phyloP scores from a whole-genome alignment of 2,329 filamentous ascomycete species.

The Rhytidhysteron rufulum region DNA sequence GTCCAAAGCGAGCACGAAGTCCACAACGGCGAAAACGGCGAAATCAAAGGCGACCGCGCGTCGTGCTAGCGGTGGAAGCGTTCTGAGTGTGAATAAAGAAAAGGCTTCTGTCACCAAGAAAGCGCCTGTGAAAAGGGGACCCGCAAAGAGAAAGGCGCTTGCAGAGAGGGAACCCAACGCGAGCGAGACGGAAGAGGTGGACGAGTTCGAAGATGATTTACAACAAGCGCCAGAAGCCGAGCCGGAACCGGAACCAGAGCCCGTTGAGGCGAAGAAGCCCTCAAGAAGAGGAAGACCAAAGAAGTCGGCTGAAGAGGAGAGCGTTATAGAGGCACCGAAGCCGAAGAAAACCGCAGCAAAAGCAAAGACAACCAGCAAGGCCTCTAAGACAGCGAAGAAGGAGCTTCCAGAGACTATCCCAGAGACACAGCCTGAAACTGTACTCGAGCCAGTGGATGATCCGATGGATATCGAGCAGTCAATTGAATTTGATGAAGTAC shows the following conservation, averaged over 20 bases:
- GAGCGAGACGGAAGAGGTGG: slow-evolving; percentile 45
- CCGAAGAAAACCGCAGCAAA: slow-evolving; percentile 25
- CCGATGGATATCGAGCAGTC: slow-evolving; percentile 39
- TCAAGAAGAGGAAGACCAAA: slow-evolving; percentile 49
- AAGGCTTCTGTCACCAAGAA: slow-evolving; percentile 33
- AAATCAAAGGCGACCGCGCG: slow-evolving; percentile 35
- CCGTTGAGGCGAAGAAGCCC: slow-evolving; percentile 24
- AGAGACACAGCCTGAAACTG: slow-evolving; percentile 41
- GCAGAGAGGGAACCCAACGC: slow-evolving; percentile 38
- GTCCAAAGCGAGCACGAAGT: slow-evolving; percentile 18
- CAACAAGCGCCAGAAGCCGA: slow-evolving; percentile 7
- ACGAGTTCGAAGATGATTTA: slow-evolving; percentile 34
- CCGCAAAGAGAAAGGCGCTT: slow-evolving; percentile 41
- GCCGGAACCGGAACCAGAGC: slow-evolving; percentile 5
- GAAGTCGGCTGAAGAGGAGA: slow-evolving; percentile 43
- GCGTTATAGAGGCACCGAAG: slow-evolving; percentile 20
- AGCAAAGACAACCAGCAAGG: slow-evolving; percentile 22
- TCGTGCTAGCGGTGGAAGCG: slow-evolving; percentile 32
- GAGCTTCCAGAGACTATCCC: slow-evolving; percentile 39
- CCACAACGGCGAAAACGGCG: slow-evolving; percentile 25
- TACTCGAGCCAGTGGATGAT: slow-evolving; percentile 29
- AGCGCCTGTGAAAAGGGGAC: slow-evolving; percentile 25
- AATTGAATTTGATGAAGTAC: slow-evolving; percentile 36
- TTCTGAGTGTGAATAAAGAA: slow-evolving; percentile 35
- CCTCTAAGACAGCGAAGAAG: slow-evolving; percentile 19